Conservation (phyloP, 768 basidiomycete genomes). For the Rhizopogon sp. region DNA sequence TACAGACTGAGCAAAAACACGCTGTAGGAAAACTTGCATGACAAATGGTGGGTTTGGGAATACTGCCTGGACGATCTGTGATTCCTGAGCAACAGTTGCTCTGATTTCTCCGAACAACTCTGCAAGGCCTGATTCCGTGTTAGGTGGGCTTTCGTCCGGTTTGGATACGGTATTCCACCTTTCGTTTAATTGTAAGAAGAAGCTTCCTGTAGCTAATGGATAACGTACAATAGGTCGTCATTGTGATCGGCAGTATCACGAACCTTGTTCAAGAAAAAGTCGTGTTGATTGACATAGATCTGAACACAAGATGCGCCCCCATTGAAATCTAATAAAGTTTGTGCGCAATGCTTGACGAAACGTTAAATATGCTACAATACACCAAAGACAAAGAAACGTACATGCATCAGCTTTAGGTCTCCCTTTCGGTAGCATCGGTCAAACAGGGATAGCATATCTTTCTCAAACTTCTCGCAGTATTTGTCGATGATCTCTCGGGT, state of each 20-base stretch:
- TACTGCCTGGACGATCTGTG: conserved; percentile 97
- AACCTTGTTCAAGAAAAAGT: conserved; percentile 96
- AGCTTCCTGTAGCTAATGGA: not conserved
- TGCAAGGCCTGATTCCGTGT: conserved; percentile 69
- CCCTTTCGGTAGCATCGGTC: conserved; percentile 95
- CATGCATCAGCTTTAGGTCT: conserved; percentile 99
- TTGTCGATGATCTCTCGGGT: conserved; percentile 91
- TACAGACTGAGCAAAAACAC: conserved; percentile 97
- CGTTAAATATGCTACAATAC: conserved; percentile 6
- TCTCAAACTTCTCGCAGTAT: conserved; percentile 98
- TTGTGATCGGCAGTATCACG: conserved; percentile 54
- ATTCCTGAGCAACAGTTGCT: conserved; percentile 88
- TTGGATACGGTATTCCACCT: conserved; percentile 85
- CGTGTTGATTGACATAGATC: conserved; percentile 98
- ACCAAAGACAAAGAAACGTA: conserved; percentile 28
- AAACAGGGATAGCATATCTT: conserved; percentile 95
- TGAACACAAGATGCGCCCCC: conserved; percentile 96
- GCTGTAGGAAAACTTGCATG: conserved; percentile 96
- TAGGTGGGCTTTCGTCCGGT: conserved; percentile 73
- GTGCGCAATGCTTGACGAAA: conserved; percentile 81
- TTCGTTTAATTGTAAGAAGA: not conserved
- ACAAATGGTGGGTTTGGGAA: conserved; percentile 96
- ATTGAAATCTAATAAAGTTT: conserved; percentile 95
- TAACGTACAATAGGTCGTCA: conserved; percentile 52
- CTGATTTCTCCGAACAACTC: conserved; percentile 86